Base-by-base conservation (phyloP, 305 asterid species). In the Plantago rigida region DNA sequence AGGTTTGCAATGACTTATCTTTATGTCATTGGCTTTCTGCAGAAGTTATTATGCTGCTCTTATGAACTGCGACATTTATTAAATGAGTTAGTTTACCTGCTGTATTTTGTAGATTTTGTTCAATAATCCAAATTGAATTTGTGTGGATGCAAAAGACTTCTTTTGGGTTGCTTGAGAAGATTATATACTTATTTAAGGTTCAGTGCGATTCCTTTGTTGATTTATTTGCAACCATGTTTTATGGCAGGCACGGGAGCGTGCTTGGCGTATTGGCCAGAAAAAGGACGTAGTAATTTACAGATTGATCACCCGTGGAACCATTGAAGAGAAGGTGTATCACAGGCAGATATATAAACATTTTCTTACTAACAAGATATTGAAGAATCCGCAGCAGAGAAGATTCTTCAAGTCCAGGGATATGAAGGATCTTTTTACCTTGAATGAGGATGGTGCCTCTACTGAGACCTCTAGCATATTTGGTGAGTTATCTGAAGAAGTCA, bases 201-300 rank as follows among this genome's bases (percentile, higher is more conserved):
- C 41, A n/a, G 46, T 15, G 57, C 61, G 31, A 17, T 66, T 68
- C 29, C 55, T 68, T 8, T 26, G 47, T 59, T 60, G 61, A 50
- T 28, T 56, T 31, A 48, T 65, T 73, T n/a, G 15, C 51, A 62
- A 28, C 41, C 59, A 62, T 69, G 67, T 65, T 70, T 69, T 67
- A 67, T 59, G 65, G 71, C 80, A 92, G 98, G 98, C 98, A 47
- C 79, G 96, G 72, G 98, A 92, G 78, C 98, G 98, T 61, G 98
- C 98, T 28, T 92, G 98, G 96, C 98, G 98, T 67, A 92, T 92
- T 83, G 98, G 98, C 69, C 98, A 92, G 78, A 83, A 69, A 29
- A 87, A 78, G 78, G 98, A 92, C 60, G 98, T 92, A 48, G 81
- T 87, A 44, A 75, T 92, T 54, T 92, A 88, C 73, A 80, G 98